Evolutionary conservation across 2,329 filamentous ascomycete species (phyloP).

Genomic region (Sporothrix brunneoviolacea): DNA sequence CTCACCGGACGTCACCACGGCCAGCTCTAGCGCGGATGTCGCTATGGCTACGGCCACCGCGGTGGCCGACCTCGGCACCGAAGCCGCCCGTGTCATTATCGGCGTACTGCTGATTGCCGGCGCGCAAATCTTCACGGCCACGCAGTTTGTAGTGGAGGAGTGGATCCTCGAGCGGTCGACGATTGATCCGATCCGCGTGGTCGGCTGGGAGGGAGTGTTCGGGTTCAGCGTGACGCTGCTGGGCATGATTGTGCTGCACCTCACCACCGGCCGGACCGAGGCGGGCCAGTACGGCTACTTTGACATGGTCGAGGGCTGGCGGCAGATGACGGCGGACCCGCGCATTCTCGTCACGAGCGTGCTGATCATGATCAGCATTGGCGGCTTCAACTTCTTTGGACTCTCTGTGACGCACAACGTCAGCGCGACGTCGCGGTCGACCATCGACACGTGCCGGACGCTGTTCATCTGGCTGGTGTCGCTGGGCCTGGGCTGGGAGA

Average conservation of each 20-base stretch:
- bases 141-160: slow-evolving; percentile 94
- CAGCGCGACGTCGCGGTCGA: slow-evolving; percentile 87
- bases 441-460: slow-evolving; percentile 94
- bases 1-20: slow-evolving; percentile 60
- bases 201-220: slow-evolving; percentile 94
- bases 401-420: slow-evolving; percentile 85
- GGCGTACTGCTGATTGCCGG: slow-evolving; percentile 87
- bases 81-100: slow-evolving; percentile 62
- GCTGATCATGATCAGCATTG: slow-evolving; percentile 95
- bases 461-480: slow-evolving; percentile 98
- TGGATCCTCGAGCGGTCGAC: slow-evolving; percentile 66
- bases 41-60: slow-evolving; percentile 6
- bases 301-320: slow-evolving; percentile 79
- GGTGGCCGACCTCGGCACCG: slow-evolving; percentile 33
- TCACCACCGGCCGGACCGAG: slow-evolving; percentile 66
- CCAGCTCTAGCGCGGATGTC: slow-evolving; percentile 22
- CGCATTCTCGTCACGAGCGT: slow-evolving; percentile 70
- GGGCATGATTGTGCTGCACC: slow-evolving; percentile 74
- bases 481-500: slow-evolving; percentile 89
- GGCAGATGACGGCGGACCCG: slow-evolving; percentile 67
- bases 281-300: slow-evolving; percentile 77
- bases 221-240: slow-evolving; percentile 74
- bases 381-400: slow-evolving; percentile 99
- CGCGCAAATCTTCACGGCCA: slow-evolving; percentile 93
- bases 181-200: slow-evolving; percentile 77